Evolutionary conservation across 169 alveolate species (phyloP).

Genomic region (Plasmodium yoelii): DNA sequence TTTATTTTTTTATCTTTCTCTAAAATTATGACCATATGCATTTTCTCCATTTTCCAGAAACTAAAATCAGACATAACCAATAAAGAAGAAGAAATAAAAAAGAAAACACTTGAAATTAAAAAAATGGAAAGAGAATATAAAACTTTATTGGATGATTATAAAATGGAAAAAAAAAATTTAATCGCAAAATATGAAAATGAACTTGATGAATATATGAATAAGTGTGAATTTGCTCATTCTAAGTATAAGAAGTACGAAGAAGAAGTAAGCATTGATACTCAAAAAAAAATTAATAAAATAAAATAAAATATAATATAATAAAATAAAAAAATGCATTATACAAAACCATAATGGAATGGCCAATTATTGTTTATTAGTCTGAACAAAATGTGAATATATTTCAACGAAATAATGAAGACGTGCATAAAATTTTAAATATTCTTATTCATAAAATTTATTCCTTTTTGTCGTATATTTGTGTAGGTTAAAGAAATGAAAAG

Average conservation of each 20-base stretch:
- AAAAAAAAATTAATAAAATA: neutral
- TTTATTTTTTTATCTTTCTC: no score
- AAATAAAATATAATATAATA: no score
- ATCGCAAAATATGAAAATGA: conserved; percentile 71
- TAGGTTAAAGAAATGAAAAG: conserved; percentile 62
- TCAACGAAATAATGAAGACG: no score
- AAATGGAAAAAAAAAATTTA: conserved; percentile 56
- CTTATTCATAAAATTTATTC: neutral
- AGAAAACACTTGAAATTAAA: conserved; percentile 35
- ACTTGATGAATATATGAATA: conserved; percentile 40
- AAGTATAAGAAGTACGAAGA: conserved; percentile 63
- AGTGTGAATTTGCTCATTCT: conserved; percentile 65
- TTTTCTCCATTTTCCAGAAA: conserved; percentile 8
- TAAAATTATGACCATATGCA: neutral
- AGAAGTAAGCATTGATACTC: conserved; percentile 27
- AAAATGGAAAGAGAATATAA: conserved; percentile 68
- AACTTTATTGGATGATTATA: conserved; percentile 58
- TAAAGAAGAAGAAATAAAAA: conserved; percentile 68
- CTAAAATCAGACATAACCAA: conserved; percentile 27
- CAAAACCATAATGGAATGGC: no score
- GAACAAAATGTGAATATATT: no score
- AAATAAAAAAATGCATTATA: neutral
- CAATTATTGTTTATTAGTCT: no score
- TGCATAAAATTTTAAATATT: neutral
- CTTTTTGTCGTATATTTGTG: neutral